A percentile compares a stretch with the other conserved stretches of the same genome.
These are phyloP conservation scores for Microsporum canis DNA, from an alignment of 2,329 filamentous ascomycete species.

Conservation along the genomic window DNA sequence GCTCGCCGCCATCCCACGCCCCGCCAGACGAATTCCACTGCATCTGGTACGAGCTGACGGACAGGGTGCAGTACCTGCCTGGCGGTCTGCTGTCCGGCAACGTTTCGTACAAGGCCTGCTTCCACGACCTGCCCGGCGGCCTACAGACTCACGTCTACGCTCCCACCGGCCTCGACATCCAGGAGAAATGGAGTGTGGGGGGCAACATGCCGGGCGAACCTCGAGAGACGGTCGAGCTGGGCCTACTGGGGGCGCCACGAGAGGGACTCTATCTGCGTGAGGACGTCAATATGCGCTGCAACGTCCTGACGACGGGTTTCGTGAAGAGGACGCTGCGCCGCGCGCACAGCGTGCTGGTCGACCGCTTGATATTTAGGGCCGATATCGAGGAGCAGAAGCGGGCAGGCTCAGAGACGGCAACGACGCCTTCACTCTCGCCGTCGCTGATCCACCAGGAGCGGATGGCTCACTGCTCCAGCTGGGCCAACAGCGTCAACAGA, in stretches of 20 bases:
- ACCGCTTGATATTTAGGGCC: conserved; percentile 47
- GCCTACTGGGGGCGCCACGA: conserved; percentile 48
- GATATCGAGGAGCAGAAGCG: conserved; percentile 27
- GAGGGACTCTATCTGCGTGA: conserved; percentile 71
- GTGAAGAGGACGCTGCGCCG: conserved; percentile 75
- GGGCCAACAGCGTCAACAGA: not conserved
- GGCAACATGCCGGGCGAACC: conserved; percentile 62
- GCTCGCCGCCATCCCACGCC: conserved; percentile 55
- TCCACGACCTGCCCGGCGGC: conserved; percentile 61
- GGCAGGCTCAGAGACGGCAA: conserved; percentile 12
- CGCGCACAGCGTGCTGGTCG: conserved; percentile 59
- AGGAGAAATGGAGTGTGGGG: conserved; percentile 63
- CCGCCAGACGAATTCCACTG: conserved; percentile 59
- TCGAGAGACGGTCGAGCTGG: conserved; percentile 53
- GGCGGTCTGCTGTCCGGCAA: conserved; percentile 53
- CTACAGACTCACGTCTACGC: conserved; percentile 76
- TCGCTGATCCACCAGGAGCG: not conserved
- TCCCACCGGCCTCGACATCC: conserved; percentile 68
- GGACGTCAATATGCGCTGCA: conserved; percentile 74
- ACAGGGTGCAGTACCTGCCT: conserved; percentile 64
- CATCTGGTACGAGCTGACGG: conserved; percentile 67
- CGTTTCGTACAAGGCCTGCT: conserved; percentile 68
- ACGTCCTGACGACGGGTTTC: conserved; percentile 61
- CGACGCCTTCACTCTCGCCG: not conserved
- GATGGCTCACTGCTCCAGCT: not conserved